Percentiles rank a stretch among this genome's conserved stretches.
Evolutionary conservation across 345 rosid genomes (phyloP).

Genomic region (Adansonia digitata): DNA sequence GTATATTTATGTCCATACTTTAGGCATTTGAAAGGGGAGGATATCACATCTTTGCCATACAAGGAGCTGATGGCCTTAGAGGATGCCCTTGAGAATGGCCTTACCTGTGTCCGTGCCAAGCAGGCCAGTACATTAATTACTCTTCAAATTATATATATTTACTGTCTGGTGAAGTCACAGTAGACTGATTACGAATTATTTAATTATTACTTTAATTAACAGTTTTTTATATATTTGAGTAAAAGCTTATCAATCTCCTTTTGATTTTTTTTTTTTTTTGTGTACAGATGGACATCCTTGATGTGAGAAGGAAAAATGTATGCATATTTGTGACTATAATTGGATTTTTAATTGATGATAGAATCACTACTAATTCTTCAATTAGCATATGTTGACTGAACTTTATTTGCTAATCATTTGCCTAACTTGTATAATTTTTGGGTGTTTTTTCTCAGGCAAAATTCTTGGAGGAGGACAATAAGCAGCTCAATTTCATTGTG

Average conservation of each 20-base stretch:
- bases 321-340: not conserved
- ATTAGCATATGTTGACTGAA: not conserved
- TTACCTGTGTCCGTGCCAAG: not conserved
- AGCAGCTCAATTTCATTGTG: slow-evolving; percentile 39
- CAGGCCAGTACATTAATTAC: not conserved
- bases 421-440: not conserved
- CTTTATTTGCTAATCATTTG: not conserved
- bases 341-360: not conserved
- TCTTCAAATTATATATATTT: too few species aligned
- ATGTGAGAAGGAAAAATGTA: not conserved
- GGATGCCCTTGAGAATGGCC: slow-evolving; percentile 30
- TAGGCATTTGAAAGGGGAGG: slow-evolving; percentile 52
- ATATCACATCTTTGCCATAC: slow-evolving; percentile 39
- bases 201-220: too few species aligned
- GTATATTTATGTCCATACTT: too few species aligned
- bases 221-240: not conserved
- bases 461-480: slow-evolving; percentile 34
- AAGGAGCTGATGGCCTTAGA: slow-evolving; percentile 37
- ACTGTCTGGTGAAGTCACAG: too few species aligned
- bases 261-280: not conserved
- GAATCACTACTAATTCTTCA: not conserved
- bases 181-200: too few species aligned
- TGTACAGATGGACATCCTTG: not conserved
- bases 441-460: not conserved
- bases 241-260: not conserved